These are phyloP conservation scores for Phytophthora vignae DNA, from an alignment of 352 stramenopile species.

Conservation along the genomic window DNA sequence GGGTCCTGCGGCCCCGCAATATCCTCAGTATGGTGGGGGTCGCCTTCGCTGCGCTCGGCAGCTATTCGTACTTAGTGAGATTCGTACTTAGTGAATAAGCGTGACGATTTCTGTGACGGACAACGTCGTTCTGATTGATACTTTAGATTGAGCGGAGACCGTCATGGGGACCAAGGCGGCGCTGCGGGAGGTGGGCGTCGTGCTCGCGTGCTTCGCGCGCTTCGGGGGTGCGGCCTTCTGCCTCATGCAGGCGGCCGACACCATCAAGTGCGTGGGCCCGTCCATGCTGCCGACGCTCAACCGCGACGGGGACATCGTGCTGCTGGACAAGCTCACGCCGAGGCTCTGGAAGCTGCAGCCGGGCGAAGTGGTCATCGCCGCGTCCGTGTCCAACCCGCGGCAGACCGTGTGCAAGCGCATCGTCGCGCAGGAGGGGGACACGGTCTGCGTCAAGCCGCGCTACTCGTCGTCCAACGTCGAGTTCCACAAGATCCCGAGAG, in stretches of 20 bases:
- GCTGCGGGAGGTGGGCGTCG: conserved; percentile 51
- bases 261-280: conserved; percentile 89
- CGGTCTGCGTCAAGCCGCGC: conserved; percentile 72
- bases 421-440: conserved; percentile 84
- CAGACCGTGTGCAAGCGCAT: conserved; percentile 93
- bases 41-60: too few relatives aligned
- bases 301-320: conserved; percentile 89
- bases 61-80: too few relatives aligned
- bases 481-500: conserved; percentile 89
- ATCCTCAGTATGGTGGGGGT: too few relatives aligned
- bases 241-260: conserved; percentile 73
- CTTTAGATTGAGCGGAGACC: not conserved
- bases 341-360: conserved; percentile 65
- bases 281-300: conserved; percentile 93
- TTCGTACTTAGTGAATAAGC: too few relatives aligned
- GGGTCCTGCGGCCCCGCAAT: too few relatives aligned
- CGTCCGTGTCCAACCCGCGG: conserved; percentile 84
- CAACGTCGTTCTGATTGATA: too few relatives aligned
- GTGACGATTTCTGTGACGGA: too few relatives aligned
- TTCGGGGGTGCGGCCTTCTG: conserved; percentile 82
- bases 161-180: not conserved
- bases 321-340: conserved; percentile 90
- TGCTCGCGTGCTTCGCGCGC: conserved; percentile 75
- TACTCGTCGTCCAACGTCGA: conserved; percentile 79
- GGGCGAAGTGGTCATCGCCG: conserved; percentile 91